These are phyloP conservation scores for Ceratocystis alfenasii DNA, from an alignment of 2,329 filamentous ascomycete species.

Conservation along the genomic window DNA sequence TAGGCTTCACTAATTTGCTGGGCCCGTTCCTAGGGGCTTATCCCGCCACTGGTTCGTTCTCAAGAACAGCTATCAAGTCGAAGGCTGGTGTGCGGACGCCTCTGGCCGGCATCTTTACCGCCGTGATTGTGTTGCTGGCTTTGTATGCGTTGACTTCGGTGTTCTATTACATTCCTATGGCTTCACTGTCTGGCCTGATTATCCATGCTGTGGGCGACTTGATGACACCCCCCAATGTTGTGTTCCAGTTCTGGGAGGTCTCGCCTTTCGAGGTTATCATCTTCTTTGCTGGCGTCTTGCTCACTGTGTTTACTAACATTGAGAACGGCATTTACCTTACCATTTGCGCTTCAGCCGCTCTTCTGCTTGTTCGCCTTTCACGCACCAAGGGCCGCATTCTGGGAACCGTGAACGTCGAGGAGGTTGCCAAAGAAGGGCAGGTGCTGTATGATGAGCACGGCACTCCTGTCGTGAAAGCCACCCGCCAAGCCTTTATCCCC, in stretches of 20 bases:
- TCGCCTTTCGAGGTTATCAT: slow-evolving; percentile 82
- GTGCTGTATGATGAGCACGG: slow-evolving; percentile 18
- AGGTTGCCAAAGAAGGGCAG: slow-evolving; percentile 17
- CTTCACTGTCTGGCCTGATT: slow-evolving; percentile 74
- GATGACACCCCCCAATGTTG: slow-evolving; percentile 77
- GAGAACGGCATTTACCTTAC: slow-evolving; percentile 90
- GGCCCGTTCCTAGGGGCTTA: slow-evolving; percentile 80
- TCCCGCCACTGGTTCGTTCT: slow-evolving; percentile 89
- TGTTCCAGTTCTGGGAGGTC: slow-evolving; percentile 92
- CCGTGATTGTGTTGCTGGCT: slow-evolving; percentile 70
- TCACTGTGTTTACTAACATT: slow-evolving; percentile 78
- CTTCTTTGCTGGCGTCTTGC: slow-evolving; percentile 84
- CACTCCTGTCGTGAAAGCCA: slow-evolving; percentile 14
- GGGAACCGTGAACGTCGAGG: slow-evolving; percentile 51
- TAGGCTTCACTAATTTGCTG: slow-evolving; percentile 79
- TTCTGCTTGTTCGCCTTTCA: slow-evolving; percentile 73
- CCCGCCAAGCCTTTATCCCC: slow-evolving; percentile 34
- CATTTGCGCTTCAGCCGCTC: slow-evolving; percentile 59
- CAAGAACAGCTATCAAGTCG: slow-evolving; percentile 89
- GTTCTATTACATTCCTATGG: slow-evolving; percentile 85
- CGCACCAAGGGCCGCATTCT: slow-evolving; percentile 75
- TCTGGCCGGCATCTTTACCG: slow-evolving; percentile 80
- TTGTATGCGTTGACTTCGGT: slow-evolving; percentile 79
- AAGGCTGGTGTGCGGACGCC: slow-evolving; percentile 92
- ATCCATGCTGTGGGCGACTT: slow-evolving; percentile 92